These are phyloP conservation scores for Ogataea corticis DNA, from an alignment of 805 yeast genomes.

Conservation along the genomic window DNA sequence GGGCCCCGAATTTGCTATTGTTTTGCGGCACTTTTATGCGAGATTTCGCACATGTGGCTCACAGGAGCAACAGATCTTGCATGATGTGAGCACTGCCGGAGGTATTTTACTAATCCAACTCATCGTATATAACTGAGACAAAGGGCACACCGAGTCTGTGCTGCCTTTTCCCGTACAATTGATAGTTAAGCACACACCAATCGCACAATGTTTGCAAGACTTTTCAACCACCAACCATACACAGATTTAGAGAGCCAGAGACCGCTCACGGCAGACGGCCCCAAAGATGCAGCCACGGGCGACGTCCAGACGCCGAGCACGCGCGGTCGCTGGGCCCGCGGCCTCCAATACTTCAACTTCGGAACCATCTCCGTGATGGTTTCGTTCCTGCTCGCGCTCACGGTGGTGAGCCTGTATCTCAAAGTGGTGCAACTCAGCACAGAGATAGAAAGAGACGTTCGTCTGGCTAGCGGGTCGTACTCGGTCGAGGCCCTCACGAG, in stretches of 20 bases:
- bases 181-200: too few species aligned
- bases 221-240: background rate
- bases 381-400: conserved; percentile 9
- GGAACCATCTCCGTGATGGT: conserved; percentile 10
- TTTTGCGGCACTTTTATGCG: background rate
- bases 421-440: conserved; percentile 6
- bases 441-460: conserved; percentile 9
- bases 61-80: conserved; percentile 7
- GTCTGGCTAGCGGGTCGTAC: conserved; percentile 4
- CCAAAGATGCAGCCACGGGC: background rate
- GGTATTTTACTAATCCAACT: background rate
- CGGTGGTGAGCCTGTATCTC: conserved; percentile 14
- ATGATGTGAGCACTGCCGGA: conserved; percentile 1
- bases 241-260: conserved; percentile 3
- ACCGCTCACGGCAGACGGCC: background rate
- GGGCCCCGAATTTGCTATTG: background rate
- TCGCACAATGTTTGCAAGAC: background rate
- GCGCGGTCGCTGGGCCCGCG: background rate
- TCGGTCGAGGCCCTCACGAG: conserved; percentile 24
- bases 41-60: conserved; percentile 1
- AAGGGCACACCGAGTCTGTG: too few species aligned
- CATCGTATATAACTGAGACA: background rate
- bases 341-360: conserved; percentile 1
- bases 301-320: background rate
- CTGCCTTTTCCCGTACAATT: too few species aligned